Evolutionary conservation across 2,329 filamentous ascomycete genomes (phyloP), one percentile per base, ranked within the genome.

Genomic region (Sphaerulina musiva): DNA sequence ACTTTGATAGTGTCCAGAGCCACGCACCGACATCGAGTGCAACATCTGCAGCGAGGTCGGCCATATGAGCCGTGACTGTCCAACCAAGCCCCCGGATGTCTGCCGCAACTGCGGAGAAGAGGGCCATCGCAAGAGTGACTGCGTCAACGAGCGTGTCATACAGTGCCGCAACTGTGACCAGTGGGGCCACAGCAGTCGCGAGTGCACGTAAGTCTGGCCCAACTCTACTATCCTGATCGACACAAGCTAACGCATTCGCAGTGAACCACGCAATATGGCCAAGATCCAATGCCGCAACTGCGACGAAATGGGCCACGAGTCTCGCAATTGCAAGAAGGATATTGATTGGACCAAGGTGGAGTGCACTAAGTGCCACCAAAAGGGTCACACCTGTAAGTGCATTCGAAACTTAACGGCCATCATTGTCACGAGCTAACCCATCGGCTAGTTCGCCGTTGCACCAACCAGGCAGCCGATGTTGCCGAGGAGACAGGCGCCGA

Each of bases 1-100:
- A 10, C 26, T 26, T 29, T 8, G 8, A 26, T 12, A 86, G 64
- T 87, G 84, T 65, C 81, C 84, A 32, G 73, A 83, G 66, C 82
- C 79, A 23, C 60, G 61, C 46, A 63, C 60, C 51, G 67, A 63
- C 14, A 63, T 69, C 5, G 63, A 66, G 42, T 72, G 69, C 57
- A 64, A 63, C 50, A 64, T 67, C 50, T 72, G 69, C 55, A 58
- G 61, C 14, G 44, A 62, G 44, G 61, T 38, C 17, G 70, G 69
- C 14, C 70, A 72, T 56, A 67, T 72, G 51, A 57, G 60, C n/a
- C 58, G 61, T 31, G 67, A 70, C 44, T 72, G 69, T 55, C 69
- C 68, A 20, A 54, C 51, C 39, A 48, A 49, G 46, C 38, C 45
- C 34, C 62, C 64, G 6, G 61, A 67, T 12, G 51, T 62, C 17